Base-by-base conservation (phyloP, 495 filamentous ascomycete genomes). In the Penicillium verhagenii region DNA sequence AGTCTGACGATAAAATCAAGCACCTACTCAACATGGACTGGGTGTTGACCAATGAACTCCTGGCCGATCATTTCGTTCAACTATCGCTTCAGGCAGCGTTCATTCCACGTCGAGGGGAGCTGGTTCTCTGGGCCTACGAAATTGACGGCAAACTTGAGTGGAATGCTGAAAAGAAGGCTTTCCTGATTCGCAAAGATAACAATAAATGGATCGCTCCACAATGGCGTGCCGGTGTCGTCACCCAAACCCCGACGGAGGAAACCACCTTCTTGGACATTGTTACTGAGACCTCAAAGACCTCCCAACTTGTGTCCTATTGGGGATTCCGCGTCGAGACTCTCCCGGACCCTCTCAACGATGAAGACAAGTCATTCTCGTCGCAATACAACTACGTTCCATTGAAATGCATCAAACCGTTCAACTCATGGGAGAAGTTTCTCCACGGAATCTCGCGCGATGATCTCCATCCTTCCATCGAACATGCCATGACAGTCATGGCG, bases 291-390 rank as follows among this genome's bases (percentile, higher is more conserved):
- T 31, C 57, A 0, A 82, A 81, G 52, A 50, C 72, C 33, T 60
- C 54, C 28, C 65, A 52, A 5, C 63, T 40, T 2, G 16, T 83
- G n/a, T 81, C 72, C 54, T 71, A 78, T 40, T 77, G 76, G n/a
- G 82, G 84, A 0, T 82, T 83, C 46, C 79, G 82, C 3, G 71
- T 87, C 3, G 83, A 86, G 57, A 78, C 75, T 1, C 66, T 81
- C 2, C 76, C 82, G 0, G 63, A 82, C 38, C 79, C 79, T 0
- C 71, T 80, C 49, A 65, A 65, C 24, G 57, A 65, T n/a, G 57
- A 65, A 13, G 69, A 79, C 52, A 85, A 85, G 56, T 66, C 71
- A 19, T 72, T 73, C 23, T 79, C 77, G 2, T 65, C 77, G 44
- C 79, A 79, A 21, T 77, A 79, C 57, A 75, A 69, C 59, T 86